Evolutionary conservation across 2,329 filamentous ascomycete species (phyloP).

Genomic region (Emericellopsis cladophorae): DNA sequence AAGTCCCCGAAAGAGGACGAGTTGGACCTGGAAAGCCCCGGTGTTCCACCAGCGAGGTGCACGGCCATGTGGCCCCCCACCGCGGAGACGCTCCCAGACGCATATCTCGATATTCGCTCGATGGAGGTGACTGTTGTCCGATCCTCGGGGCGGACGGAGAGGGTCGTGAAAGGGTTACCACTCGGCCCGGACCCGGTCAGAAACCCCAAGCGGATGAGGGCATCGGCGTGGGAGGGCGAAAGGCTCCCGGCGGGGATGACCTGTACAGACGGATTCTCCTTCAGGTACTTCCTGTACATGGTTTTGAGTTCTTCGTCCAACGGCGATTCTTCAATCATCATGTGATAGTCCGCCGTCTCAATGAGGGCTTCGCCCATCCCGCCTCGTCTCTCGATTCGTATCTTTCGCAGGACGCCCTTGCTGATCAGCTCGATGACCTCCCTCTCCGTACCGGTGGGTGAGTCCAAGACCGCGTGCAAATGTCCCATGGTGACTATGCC

Average conservation of each 20-base stretch:
- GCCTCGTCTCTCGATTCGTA: constrained; percentile 49
- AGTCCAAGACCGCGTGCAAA: constrained; percentile 48
- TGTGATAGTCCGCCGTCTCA: constrained; percentile 41
- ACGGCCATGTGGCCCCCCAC: constrained; percentile 57
- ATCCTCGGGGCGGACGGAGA: constrained; percentile 37
- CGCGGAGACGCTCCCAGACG: constrained; percentile 55
- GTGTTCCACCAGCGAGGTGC: constrained; percentile 46
- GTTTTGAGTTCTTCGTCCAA: constrained; percentile 30
- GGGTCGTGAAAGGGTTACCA: constrained; percentile 18
- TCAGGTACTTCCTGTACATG: constrained; percentile 39
- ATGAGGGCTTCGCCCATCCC: constrained; percentile 54
- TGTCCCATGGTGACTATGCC: constrained; percentile 55
- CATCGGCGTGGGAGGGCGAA: constrained; percentile 32
- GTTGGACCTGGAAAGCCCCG: constrained; percentile 12
- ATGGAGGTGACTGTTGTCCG: constrained; percentile 46
- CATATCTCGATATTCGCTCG: constrained; percentile 48
- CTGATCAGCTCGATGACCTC: constrained; percentile 50
- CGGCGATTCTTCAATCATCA: constrained; percentile 22
- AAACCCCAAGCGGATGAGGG: constrained; percentile 54
- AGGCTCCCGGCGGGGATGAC: constrained; percentile 19
- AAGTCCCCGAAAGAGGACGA: constrained; percentile 3
- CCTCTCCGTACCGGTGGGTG: constrained; percentile 52
- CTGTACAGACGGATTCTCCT: constrained; percentile 31
- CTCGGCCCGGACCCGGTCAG: constrained; percentile 34
- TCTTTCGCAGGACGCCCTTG: constrained; percentile 43